A percentile compares a stretch with the other conserved stretches of the same genome.
Evolutionary conservation across 192 early-diverging fungal species (phyloP).

Genomic region (Linnemannia hyalina): DNA sequence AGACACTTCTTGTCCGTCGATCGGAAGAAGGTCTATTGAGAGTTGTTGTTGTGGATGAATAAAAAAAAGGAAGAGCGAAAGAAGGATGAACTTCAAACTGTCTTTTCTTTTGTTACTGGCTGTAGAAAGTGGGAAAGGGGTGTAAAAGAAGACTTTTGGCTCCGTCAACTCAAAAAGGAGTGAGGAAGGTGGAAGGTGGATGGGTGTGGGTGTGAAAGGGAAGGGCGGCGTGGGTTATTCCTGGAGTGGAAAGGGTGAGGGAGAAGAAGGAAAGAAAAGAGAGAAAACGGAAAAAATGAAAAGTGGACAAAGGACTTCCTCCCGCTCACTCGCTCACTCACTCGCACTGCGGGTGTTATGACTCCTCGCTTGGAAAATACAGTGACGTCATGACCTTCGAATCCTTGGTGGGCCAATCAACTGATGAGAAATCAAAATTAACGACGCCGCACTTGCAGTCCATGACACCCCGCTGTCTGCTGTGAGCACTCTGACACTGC

Average conservation of each 20-base stretch:
- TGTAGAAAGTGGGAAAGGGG: background rate
- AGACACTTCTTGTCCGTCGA: slow-evolving; percentile 33
- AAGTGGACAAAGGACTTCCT: background rate
- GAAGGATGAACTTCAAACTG: background rate
- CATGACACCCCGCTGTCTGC: too few species aligned
- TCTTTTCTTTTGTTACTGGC: background rate
- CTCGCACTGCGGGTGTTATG: background rate
- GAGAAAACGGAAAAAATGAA: background rate
- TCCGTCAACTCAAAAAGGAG: background rate
- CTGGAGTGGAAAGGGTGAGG: slow-evolving; percentile 6
- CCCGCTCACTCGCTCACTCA: background rate
- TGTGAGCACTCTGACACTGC: background rate
- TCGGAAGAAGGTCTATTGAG: slow-evolving; percentile 32
- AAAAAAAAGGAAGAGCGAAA: background rate
- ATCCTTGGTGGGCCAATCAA: too few species aligned
- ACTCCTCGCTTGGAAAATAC: background rate
- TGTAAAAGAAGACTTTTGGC: background rate
- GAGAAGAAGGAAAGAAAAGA: background rate
- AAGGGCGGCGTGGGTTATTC: background rate
- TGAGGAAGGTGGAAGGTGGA: background rate
- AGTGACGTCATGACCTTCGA: slow-evolving; percentile 8
- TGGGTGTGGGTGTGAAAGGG: background rate
- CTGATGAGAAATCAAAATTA: background rate
- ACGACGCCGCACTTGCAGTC: background rate
- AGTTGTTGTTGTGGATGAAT: background rate